Percentiles rank a stretch among this genome's conserved stretches.
Conservation (phyloP, 306 rosid genomes). For the Arachis hypogaea region DNA sequence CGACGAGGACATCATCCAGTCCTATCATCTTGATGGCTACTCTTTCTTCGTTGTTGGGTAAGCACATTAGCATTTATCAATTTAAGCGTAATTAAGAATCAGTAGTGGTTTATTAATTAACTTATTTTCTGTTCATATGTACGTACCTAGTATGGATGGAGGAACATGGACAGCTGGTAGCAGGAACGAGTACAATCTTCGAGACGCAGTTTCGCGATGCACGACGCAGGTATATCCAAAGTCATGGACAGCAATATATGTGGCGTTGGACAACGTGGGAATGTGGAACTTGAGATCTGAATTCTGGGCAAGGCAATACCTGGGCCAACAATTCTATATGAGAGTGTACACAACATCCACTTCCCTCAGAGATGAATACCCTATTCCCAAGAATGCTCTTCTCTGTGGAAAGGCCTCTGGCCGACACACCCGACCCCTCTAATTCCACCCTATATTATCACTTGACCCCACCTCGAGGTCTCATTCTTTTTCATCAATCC, state of each 20-base stretch:
- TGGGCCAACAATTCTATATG: constrained; percentile 88
- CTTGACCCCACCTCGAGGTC: constrained; percentile 85
- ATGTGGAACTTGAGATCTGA: constrained; percentile 99
- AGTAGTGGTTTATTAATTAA: too few relatives aligned
- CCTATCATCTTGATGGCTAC: constrained; percentile 90
- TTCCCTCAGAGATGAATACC: constrained; percentile 87
- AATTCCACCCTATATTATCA: neutral
- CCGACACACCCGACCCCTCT: constrained; percentile 85
- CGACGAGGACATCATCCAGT: constrained; percentile 78
- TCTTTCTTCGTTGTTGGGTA: constrained; percentile 95
- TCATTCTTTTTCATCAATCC: constrained; percentile 59
- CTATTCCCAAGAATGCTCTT: constrained; percentile 93
- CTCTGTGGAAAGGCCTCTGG: constrained; percentile 91
- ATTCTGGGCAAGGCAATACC: constrained; percentile 92
- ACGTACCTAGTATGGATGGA: constrained; percentile 74
- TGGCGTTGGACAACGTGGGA: constrained; percentile 92
- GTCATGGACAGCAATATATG: constrained; percentile 87
- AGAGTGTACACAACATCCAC: constrained; percentile 82
- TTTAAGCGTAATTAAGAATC: too few relatives aligned
- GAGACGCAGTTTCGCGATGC: constrained; percentile 88
- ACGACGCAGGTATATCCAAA: constrained; percentile 90
- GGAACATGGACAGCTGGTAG: constrained; percentile 76
- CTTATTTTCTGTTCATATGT: neutral
- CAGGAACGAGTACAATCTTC: constrained; percentile 76
- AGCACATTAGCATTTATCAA: constrained; percentile 19